These are phyloP conservation scores for Turritis glabra DNA, from an alignment of 345 rosid genomes.

Conservation along the genomic window DNA sequence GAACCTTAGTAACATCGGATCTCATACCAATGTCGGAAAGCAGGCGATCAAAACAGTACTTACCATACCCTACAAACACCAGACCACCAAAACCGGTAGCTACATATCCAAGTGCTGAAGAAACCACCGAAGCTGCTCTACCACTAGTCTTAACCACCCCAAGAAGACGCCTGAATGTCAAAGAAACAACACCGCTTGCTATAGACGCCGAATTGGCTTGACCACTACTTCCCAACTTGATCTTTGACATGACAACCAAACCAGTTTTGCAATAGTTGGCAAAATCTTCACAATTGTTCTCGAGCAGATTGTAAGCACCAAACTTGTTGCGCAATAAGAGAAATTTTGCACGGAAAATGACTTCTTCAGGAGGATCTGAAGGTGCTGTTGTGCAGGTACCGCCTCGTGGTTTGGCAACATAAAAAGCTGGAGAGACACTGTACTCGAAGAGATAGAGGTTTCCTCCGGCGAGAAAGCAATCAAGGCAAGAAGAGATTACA, in stretches of 20 bases:
- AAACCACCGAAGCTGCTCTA: constrained; percentile 11
- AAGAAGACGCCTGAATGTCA: not conserved
- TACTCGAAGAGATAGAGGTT: constrained; percentile 64
- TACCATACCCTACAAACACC: not conserved
- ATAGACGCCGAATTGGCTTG: constrained; percentile 44
- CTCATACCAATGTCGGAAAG: not conserved
- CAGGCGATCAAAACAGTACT: not conserved
- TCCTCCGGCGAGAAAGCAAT: constrained; percentile 70
- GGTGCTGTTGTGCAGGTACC: constrained; percentile 69
- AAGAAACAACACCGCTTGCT: not conserved
- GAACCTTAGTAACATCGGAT: not conserved
- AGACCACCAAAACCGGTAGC: not conserved
- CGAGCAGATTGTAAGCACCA: constrained; percentile 57
- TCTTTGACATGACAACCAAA: constrained; percentile 40
- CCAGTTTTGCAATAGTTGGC: constrained; percentile 81
- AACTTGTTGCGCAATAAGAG: constrained; percentile 57
- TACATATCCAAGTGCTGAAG: not conserved
- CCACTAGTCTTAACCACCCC: not conserved
- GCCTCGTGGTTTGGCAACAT: constrained; percentile 59
- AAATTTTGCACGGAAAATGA: constrained; percentile 50
- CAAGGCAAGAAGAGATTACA: constrained; percentile 65
- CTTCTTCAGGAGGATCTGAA: constrained; percentile 55
- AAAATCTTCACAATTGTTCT: constrained; percentile 79
- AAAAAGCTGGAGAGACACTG: constrained; percentile 45
- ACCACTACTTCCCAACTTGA: constrained; percentile 63